Evolutionary conservation across 495 filamentous ascomycete genomes (phyloP), one percentile per base, ranked within the genome.

Genomic region (Oleoguttula mirabilis): DNA sequence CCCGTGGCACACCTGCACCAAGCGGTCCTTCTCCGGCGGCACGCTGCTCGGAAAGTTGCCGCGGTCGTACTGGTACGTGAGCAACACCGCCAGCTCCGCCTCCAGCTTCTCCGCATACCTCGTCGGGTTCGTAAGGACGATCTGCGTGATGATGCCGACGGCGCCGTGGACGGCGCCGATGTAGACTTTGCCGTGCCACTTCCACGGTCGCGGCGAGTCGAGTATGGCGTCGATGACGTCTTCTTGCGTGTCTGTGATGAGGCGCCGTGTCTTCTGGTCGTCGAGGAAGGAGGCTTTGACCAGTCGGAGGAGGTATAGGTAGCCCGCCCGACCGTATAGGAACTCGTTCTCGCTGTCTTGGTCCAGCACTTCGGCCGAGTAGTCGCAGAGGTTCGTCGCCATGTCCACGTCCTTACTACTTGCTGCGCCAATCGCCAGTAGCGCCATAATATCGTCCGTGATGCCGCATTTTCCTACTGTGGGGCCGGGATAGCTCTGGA

Each of bases 1-100:
- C 11, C 77, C 77, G 50, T 80, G 77, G 54, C 77, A 80, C 53
- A 79, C 72, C 57, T 80, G 77, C 2, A 80, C 75, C 2, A 79
- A 62, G 0, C 59, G 40, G 34, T 70, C 67, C 15, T 55, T 58
- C 21, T 61, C 65, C 11, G 61, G 55, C 23, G 63, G 63, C n/a
- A 66, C 53, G 10, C 48, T 55, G 30, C 54, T 57, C 12, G 63
- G 63, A 39, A 63, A 66, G 39, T 66, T 66, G 19, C 63, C 63
- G 43, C 57, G 59, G 8, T 61, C 57, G 48, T 55, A 64, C 38
- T 66, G 63, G 37, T 66, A 66, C 25, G 58, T 59, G 1, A 82
- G 52, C 8, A 79, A 46, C 8, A 56, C 45, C 4, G 52, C 53
- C 0, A 80, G 42, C n/a, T 66, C 49, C 4, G 55, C 48, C 43